Conservation (phyloP, 306 rosid species). For the Hippophae gyantsensis region DNA sequence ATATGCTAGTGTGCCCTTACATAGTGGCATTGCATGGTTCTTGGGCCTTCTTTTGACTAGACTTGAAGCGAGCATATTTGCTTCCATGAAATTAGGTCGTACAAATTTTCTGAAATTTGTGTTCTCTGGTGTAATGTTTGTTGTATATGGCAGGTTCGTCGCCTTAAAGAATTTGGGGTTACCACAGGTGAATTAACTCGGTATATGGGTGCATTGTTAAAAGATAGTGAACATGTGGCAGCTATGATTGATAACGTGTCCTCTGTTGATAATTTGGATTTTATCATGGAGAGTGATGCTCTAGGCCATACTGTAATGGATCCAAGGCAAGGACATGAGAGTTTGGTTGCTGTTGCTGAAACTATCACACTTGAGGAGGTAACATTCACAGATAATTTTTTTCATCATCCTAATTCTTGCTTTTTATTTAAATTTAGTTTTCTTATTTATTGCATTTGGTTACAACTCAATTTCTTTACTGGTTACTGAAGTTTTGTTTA, state of each 20-base stretch:
- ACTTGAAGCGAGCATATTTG: neutral
- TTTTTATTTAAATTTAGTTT: neutral
- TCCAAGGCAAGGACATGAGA: slow-evolving; percentile 94
- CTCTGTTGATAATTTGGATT: slow-evolving; percentile 98
- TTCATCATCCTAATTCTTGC: neutral
- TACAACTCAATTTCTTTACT: too few species aligned
- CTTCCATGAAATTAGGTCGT: slow-evolving; percentile 4
- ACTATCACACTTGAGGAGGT: slow-evolving; percentile 96
- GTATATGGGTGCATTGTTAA: slow-evolving; percentile 84
- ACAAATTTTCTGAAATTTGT: slow-evolving; percentile 12
- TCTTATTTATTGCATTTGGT: neutral
- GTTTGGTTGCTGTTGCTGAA: slow-evolving; percentile 86
- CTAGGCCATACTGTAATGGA: slow-evolving; percentile 93
- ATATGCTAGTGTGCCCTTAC: neutral
- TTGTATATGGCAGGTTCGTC: slow-evolving; percentile 57
- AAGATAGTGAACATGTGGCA: slow-evolving; percentile 96
- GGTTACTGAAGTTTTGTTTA: neutral
- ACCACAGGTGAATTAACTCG: slow-evolving; percentile 97
- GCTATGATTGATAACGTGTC: slow-evolving; percentile 98
- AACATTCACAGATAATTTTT: slow-evolving; percentile 5
- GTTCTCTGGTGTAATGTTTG: slow-evolving; percentile 9
- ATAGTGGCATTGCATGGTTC: neutral
- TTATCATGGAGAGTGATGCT: slow-evolving; percentile 98
- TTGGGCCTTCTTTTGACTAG: neutral
- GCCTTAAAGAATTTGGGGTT: slow-evolving; percentile 95